Evolutionary conservation across 192 early-diverging fungal genomes (phyloP).

Genomic region (Thamnidium elegans): DNA sequence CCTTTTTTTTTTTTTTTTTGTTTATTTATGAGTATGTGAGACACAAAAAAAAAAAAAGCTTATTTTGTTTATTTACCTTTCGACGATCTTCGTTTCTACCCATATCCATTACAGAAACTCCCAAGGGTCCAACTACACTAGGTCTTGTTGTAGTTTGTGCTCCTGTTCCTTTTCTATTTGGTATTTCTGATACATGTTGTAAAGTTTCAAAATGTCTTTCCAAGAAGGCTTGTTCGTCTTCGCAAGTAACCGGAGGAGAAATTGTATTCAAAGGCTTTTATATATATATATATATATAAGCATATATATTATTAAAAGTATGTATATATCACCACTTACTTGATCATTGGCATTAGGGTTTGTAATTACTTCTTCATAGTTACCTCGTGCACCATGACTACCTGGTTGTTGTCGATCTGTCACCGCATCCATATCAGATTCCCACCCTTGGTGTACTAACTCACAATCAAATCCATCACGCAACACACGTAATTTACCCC

Average conservation of each 20-base stretch:
- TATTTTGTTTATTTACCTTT: too few relatives aligned
- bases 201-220: constrained; percentile 74
- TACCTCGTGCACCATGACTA: constrained; percentile 50
- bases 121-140: constrained; percentile 53
- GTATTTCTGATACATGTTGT: constrained; percentile 56
- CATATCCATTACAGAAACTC: constrained; percentile 7
- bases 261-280: constrained; percentile 50
- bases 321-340: too few relatives aligned
- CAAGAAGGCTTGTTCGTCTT: constrained; percentile 89
- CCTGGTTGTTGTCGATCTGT: constrained; percentile 29
- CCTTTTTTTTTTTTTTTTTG: too few relatives aligned
- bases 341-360: constrained; percentile 42
- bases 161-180: constrained; percentile 39
- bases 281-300: too few relatives aligned
- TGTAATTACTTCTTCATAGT: constrained; percentile 58
- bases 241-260: constrained; percentile 65
- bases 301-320: too few relatives aligned
- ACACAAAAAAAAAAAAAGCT: too few relatives aligned
- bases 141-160: constrained; percentile 32
- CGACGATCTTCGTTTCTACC: neutral
- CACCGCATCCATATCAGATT: constrained; percentile 43
- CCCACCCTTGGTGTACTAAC: constrained; percentile 59
- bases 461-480: constrained; percentile 73
- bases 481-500: constrained; percentile 80
- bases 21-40: too few relatives aligned